Evolutionary conservation across 495 filamentous ascomycete species (phyloP), one percentile per base, ranked within the genome.

Genomic region (Penicillium cataractarum): DNA sequence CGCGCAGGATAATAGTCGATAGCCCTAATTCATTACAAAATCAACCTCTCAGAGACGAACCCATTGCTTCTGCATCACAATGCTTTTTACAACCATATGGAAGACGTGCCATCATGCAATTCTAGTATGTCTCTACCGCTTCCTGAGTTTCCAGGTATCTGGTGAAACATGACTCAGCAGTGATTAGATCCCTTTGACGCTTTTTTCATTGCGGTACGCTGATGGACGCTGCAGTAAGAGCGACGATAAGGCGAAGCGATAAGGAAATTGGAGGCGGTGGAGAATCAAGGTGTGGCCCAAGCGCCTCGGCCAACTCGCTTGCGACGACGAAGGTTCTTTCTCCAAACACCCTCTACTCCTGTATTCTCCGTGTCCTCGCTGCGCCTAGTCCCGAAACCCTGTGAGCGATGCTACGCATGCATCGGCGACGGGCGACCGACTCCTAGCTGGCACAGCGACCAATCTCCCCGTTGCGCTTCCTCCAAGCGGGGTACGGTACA

Each of bases 251-350:
- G 31, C 12, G 26, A 54, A 60, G 56, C 56, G 69, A 73, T 68
- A 68, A 71, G 57, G 31, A 60, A 24, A 24, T 33, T 49, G 65
- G 57, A 67, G 68, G 70, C 66, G 66, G 64, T 65, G 67, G 58
- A 55, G 26, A 72, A 78, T 76, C 75, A 76, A 77, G 72, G 70
- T 76, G 74, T 79, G 78, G 78, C 72, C 78, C 78, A 67, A 77
- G 76, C 78, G 76, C 64, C 62, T 57, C 56, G 52, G 60, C 22
- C 56, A 61, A 59, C 68, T 75, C 74, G 68, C 71, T 77, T 77
- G 70, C 58, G 71, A 75, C 76, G 73, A 62, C 59, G 27, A 52
- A 60, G 42, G 71, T 66, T 70, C 53, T 63, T 66, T 62, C 63
- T 66, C 63, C 60, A 69, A 57, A 67, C 62, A 61, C 62, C 69